Evolutionary conservation across 805 yeast species (phyloP).

Genomic region (Hanseniaspora singularis): DNA sequence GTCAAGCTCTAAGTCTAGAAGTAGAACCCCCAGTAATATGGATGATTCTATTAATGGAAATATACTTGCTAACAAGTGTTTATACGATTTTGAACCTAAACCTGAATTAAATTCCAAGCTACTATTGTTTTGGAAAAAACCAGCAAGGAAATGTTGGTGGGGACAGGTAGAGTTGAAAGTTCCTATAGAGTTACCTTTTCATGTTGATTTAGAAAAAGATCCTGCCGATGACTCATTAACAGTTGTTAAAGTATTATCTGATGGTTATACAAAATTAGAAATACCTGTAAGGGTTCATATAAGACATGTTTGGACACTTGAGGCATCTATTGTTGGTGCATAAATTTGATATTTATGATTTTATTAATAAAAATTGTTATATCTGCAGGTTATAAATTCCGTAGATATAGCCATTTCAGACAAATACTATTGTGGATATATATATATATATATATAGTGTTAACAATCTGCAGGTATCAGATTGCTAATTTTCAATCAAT

Average conservation of each 20-base stretch:
- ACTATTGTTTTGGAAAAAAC: slow-evolving; percentile 88
- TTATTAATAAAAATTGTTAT: too few relatives aligned
- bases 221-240: slow-evolving; percentile 20
- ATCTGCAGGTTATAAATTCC: too few relatives aligned
- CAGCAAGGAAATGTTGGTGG: slow-evolving; percentile 99
- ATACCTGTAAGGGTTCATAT: slow-evolving; percentile 60
- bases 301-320: slow-evolving; percentile 94
- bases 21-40: slow-evolving; percentile 31
- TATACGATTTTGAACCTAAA: slow-evolving; percentile 27
- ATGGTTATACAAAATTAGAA: slow-evolving; percentile 20
- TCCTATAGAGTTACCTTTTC: slow-evolving; percentile 24
- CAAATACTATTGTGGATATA: too few relatives aligned
- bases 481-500: neutral
- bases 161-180: slow-evolving; percentile 42
- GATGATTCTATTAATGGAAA: slow-evolving; percentile 5
- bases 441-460: neutral
- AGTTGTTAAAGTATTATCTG: slow-evolving; percentile 9
- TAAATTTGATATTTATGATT: too few relatives aligned
- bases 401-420: too few relatives aligned
- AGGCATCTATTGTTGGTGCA: slow-evolving; percentile 78
- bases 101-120: slow-evolving; percentile 45
- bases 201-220: slow-evolving; percentile 10
- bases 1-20: slow-evolving; percentile 46
- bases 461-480: slow-evolving; percentile 14
- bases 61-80: slow-evolving; percentile 23